These are phyloP conservation scores for Podospora sp. DNA, from an alignment of 495 filamentous ascomycete genomes.

Conservation along the genomic window DNA sequence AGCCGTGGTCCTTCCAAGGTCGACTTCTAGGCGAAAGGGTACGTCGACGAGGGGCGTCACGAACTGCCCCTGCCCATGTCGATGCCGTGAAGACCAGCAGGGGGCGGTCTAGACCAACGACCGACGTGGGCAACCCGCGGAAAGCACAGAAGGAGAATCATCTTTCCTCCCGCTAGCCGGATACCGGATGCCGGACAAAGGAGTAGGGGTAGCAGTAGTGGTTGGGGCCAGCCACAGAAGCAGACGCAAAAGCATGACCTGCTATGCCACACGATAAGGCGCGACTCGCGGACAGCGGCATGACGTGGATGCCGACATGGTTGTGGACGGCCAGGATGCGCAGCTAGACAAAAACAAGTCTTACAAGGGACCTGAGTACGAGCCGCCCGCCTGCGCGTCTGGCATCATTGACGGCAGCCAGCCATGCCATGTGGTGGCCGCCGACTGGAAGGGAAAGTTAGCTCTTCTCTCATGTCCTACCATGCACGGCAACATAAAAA, in stretches of 20 bases:
- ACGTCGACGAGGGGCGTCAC: no score
- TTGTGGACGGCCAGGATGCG: background rate
- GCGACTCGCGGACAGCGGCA: background rate
- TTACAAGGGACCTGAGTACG: slow-evolving; percentile 1
- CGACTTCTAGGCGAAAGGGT: background rate
- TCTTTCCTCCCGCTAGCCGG: background rate
- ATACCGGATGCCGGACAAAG: background rate
- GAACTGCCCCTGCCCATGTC: background rate
- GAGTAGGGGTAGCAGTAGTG: no score
- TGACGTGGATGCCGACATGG: background rate
- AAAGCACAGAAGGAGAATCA: background rate
- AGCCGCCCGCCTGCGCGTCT: slow-evolving; percentile 13
- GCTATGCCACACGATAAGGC: background rate
- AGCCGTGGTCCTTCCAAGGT: background rate
- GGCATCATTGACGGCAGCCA: slow-evolving; percentile 4
- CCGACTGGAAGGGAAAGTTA: slow-evolving; percentile 4
- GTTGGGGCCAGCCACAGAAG: no score
- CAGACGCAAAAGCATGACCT: background rate
- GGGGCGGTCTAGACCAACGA: background rate
- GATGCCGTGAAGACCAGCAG: background rate
- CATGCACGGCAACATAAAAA: background rate
- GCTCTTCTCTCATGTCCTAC: background rate
- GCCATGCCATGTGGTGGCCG: slow-evolving; percentile 19
- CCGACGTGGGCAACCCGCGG: background rate
- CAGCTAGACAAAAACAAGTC: background rate